Base-by-base conservation (phyloP, 345 rosid species). In the Pistacia integerrima region DNA sequence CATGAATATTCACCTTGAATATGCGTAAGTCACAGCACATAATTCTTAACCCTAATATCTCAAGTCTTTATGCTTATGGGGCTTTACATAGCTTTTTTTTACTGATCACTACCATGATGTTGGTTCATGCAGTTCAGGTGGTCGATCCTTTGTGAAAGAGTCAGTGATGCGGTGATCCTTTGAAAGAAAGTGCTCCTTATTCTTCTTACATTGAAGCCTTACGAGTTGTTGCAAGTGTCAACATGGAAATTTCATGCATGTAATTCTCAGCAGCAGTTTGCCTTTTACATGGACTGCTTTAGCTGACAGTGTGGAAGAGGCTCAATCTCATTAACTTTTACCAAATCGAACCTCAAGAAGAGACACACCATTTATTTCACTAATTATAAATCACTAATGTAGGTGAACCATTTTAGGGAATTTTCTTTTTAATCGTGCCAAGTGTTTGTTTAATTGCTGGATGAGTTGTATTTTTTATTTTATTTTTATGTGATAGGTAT, bases 1-100 rank as follows among this genome's bases (percentile, higher is more conserved):
- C 87, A 93, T 96, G 99, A 96, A 96, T 85, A 96, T 96, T 75
- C 94, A 89, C 84, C 94, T 96, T 16, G 92, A 91, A 77, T 93
- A 88, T 86, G 76, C 89, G 99, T 93, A 73, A 88, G 97, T 87
- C 65, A 67, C 67, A 76, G 33, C 13, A 8, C 9, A 2, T 46
- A 54, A 55, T 69, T 57, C 5, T 74, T 75, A 49, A 38, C 57
- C 52, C 55, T 76, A 13, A 35, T 52, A 2, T 20, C 71, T 62
- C 49, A 28, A 62, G 8, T 64, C 55, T 75, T 20, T 52, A 56
- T 57, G 56, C 38, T 77, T 36, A 72, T 58, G 44, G 13, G 73
- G 33, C 65, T 36, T 74, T 73, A 69, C 13, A 25, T 16, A 49
- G 76, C 74, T 38, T 76, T 9, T 17, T 22, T 4, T 54, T 46